Percentiles rank a stretch among this genome's conserved stretches.
Evolutionary conservation across 805 yeast genomes (phyloP).

Genomic region (Candida sonorensis): DNA sequence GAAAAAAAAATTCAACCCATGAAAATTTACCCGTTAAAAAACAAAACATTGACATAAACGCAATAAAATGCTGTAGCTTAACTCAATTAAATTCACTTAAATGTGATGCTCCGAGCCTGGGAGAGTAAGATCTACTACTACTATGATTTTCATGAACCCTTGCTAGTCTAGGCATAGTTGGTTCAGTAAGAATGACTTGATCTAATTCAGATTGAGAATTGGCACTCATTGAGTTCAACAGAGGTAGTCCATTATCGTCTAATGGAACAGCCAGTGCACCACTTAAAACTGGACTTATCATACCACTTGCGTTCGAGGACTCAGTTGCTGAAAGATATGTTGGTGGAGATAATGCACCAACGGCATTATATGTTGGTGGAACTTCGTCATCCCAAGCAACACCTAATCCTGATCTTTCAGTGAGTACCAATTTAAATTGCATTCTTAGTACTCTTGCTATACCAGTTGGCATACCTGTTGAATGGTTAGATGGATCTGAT

Average conservation of each 20-base stretch:
- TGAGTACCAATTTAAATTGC: conserved; percentile 81
- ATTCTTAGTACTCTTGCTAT: conserved; percentile 90
- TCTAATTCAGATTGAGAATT: conserved; percentile 3
- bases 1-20: too few species aligned
- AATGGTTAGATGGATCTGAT: conserved; percentile 21
- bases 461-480: conserved; percentile 78
- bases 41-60: too few species aligned
- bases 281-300: conserved; percentile 13
- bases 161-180: conserved; percentile 9
- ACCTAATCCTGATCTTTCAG: conserved; percentile 92
- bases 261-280: conserved; percentile 18
- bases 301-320: too few species aligned
- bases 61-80: too few species aligned
- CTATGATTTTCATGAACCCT: conserved; percentile 4
- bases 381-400: conserved; percentile 99
- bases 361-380: conserved; percentile 91
- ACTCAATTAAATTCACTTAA: too few species aligned
- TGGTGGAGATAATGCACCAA: conserved; percentile 82
- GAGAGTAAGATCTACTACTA: too few species aligned
- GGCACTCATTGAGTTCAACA: background rate
- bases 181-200: conserved; percentile 11
- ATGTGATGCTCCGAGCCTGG: too few species aligned
- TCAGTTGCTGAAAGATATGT: conserved; percentile 43
- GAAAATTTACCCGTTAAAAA: too few species aligned
- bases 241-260: conserved; percentile 4